These are phyloP conservation scores for Piper betle DNA, from an alignment of 164 flowering plant species.

Conservation along the genomic window DNA sequence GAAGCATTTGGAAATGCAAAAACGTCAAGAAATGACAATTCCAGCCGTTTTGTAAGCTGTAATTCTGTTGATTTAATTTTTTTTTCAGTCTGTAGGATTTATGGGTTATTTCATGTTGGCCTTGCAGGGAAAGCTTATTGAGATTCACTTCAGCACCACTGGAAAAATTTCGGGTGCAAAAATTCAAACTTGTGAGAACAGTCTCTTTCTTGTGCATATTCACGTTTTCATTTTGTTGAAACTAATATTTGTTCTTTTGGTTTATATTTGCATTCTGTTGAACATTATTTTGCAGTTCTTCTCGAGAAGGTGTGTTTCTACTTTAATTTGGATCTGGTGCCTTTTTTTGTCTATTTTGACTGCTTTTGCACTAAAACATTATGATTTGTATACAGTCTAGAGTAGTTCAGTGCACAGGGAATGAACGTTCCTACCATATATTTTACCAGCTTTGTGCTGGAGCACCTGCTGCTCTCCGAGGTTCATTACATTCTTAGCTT, in stretches of 20 bases:
- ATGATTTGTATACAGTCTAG: slow-evolving; percentile 53
- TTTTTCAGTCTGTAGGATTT: not conserved
- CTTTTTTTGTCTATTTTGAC: slow-evolving; percentile 1
- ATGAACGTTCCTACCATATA: slow-evolving; percentile 93
- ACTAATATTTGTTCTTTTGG: not conserved
- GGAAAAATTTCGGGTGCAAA: slow-evolving; percentile 96
- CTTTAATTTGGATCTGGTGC: not conserved
- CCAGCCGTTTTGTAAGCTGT: slow-evolving; percentile 94
- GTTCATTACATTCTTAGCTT: slow-evolving; percentile 16
- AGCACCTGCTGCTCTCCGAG: slow-evolving; percentile 66
- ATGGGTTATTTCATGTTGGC: not conserved
- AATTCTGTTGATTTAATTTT: not conserved
- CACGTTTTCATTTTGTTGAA: too few species aligned
- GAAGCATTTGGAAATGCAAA: slow-evolving; percentile 99
- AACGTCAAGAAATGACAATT: slow-evolving; percentile 91
- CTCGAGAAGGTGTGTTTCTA: slow-evolving; percentile 75
- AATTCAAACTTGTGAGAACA: slow-evolving; percentile 86
- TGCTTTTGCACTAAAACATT: slow-evolving; percentile 5
- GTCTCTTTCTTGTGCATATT: not conserved
- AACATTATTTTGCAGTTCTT: slow-evolving; percentile 46
- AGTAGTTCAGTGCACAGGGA: slow-evolving; percentile 90
- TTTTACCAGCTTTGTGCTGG: slow-evolving; percentile 99
- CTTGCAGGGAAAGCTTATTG: slow-evolving; percentile 91
- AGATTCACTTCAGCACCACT: slow-evolving; percentile 85
- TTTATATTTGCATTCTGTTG: slow-evolving; percentile 16